A percentile compares a stretch with the other conserved stretches of the same genome.
phyloP scores from a whole-genome alignment of 768 basidiomycete genomes.

The Amanita fuliginea region DNA sequence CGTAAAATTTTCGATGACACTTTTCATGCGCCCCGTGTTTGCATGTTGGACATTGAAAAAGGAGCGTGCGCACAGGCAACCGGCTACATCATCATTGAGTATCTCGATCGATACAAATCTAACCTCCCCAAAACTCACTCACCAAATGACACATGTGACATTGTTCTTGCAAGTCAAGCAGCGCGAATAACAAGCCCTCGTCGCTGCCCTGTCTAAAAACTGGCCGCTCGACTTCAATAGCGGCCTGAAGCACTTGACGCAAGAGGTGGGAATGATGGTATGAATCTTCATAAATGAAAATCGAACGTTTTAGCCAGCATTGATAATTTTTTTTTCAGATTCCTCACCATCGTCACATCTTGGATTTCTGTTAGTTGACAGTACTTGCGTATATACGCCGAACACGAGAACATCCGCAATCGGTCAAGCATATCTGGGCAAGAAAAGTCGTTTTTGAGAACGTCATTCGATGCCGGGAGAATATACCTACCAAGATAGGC shows the following conservation, averaged over 20 bases:
- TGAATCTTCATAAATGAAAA: constrained; percentile 36
- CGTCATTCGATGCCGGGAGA: neutral
- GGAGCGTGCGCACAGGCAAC: constrained; percentile 58
- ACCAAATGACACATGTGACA: constrained; percentile 68
- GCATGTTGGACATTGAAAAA: constrained; percentile 71
- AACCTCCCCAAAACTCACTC: constrained; percentile 15
- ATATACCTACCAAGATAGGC: constrained; percentile 64
- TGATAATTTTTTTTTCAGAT: no score
- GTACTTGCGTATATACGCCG: constrained; percentile 69
- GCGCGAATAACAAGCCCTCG: constrained; percentile 37
- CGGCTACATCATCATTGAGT: constrained; percentile 32
- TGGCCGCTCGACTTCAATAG: constrained; percentile 32
- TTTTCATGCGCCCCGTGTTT: constrained; percentile 73
- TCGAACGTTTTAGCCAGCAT: no score
- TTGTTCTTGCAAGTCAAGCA: constrained; percentile 44
- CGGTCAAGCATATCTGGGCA: constrained; percentile 44
- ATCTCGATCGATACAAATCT: neutral
- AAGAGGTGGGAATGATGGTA: constrained; percentile 61
- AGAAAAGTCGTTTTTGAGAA: neutral
- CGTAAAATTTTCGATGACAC: constrained; percentile 65
- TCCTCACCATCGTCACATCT: constrained; percentile 40
- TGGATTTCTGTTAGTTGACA: constrained; percentile 39
- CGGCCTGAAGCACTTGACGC: constrained; percentile 60
- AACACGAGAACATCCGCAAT: constrained; percentile 48
- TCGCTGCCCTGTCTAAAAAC: constrained; percentile 11